Percentiles rank a stretch among this genome's conserved stretches.
Evolutionary conservation across 805 yeast genomes (phyloP).

Genomic region (Limtongia smithiae): DNA sequence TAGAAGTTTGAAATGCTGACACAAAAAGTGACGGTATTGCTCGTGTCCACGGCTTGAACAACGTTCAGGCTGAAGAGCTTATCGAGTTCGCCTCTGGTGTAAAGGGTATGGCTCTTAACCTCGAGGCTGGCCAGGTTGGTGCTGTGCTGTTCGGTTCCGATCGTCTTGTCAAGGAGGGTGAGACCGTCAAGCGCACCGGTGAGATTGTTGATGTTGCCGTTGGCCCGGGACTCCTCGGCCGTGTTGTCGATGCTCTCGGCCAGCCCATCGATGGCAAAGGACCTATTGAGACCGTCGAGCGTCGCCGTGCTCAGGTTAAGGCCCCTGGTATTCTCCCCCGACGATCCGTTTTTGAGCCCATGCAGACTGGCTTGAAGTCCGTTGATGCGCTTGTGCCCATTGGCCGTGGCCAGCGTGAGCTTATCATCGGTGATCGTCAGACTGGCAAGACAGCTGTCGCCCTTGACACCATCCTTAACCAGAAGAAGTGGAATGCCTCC

Average conservation of each 20-base stretch:
- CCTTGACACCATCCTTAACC: slow-evolving; percentile 95
- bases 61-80: slow-evolving; percentile 99
- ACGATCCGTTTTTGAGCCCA: slow-evolving; percentile 97
- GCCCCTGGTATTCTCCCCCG: slow-evolving; percentile 99
- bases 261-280: slow-evolving; percentile 99
- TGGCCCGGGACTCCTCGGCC: slow-evolving; percentile 96
- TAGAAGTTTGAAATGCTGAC: not conserved
- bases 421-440: slow-evolving; percentile 99
- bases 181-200: slow-evolving; percentile 99
- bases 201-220: slow-evolving; percentile 98
- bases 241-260: slow-evolving; percentile 99
- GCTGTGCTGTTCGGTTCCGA: slow-evolving; percentile 99
- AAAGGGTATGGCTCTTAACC: slow-evolving; percentile 99
- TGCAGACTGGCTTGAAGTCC: slow-evolving; percentile 99
- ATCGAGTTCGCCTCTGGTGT: slow-evolving; percentile 99
- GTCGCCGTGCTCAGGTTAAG: slow-evolving; percentile 96
- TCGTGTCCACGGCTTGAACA: slow-evolving; percentile 99
- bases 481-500: slow-evolving; percentile 98
- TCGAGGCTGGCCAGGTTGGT: slow-evolving; percentile 99
- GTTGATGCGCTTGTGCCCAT: slow-evolving; percentile 99
- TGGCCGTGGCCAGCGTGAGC: slow-evolving; percentile 99
- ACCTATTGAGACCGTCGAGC: slow-evolving; percentile 80
- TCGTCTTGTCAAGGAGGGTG: slow-evolving; percentile 98
- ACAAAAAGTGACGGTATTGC: slow-evolving; percentile 97
- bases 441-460: slow-evolving; percentile 99